Evolutionary conservation across 176 grass and related monocot species (phyloP), one percentile per base, ranked within the genome.

Genomic region (Metroxylon sagu): DNA sequence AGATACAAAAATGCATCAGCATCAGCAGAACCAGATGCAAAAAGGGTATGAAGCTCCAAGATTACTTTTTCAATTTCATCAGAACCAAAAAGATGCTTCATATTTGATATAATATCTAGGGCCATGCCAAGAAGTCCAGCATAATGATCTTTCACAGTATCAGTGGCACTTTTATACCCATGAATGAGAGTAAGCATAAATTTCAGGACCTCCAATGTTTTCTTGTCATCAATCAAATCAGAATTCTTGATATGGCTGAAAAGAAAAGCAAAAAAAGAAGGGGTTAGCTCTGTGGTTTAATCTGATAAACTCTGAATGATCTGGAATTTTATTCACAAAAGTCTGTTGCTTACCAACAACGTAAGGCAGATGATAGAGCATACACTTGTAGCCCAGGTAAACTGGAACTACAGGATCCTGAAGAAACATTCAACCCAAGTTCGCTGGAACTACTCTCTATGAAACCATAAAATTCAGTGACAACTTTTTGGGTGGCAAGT

Each of bases 341-440:
- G 50, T 35, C 7, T 55, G 49, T 62, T 55, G 49, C 87, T 80
- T 75, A 90, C 92, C 92, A 75, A 73, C 64, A 72, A 51, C 61
- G 74, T 68, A 97, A 82, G 10, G 87, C 76, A 78, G 76, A 82
- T 61, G 92, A 84, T 68, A 97, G 68, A 88, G 75, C 83, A 80
- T 83, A 78, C 57, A 88, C 70, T 80, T 80, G 92, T 78, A 90
- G 50, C 48, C 86, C 92, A 82, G 52, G 19, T 29, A 77, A 52
- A 30, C 54, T 57, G 5, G 16, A 82, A 53, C 48, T 49, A 54
- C 57, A 52, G 56, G 67, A 64, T 71, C 65, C 61, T 54, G 57
- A 70, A 62, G 77, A 61, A 69, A 55, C 61, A 48, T 61, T 58
- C 16, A 35, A 59, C 49, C 18, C 66, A 54, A 65, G 70, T 77